Base-by-base conservation (phyloP, 768 basidiomycete species). In the Kwoniella sp. region DNA sequence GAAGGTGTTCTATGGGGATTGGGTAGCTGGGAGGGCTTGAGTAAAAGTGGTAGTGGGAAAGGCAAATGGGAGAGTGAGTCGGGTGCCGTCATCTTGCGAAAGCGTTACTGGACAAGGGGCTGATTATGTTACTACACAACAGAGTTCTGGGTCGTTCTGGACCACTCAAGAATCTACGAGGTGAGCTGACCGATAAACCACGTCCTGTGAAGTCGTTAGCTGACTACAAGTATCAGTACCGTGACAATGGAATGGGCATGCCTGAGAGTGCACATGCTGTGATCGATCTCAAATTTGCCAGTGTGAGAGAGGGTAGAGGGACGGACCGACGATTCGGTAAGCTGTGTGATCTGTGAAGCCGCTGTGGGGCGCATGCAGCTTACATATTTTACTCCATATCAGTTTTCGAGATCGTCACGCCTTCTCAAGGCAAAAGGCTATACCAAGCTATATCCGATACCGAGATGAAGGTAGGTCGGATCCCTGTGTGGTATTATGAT, bases 371-470 rank as follows among this genome's bases (percentile, higher is more conserved):
- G 8, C 17, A 15, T 3, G 17, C 17, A 10, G 40, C 8, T 19
- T 44, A 19, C 17, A 44, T 44, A 21, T 12, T 10, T 46, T 13
- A 33, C 13, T 2, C 55, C 25, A 29, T 48, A 2, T 27, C 24
- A 79, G 78, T 78, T 0, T 80, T 80, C 55, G 79, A 80, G 60
- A 73, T 80, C 36, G 77, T 80, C 24, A 78, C 79, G 2, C 74
- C 78, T 10, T 69, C 71, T 12, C 68, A 74, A 25, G 79, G 79
- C 26, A 65, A 72, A 46, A 50, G 79, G 29, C 60, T 77, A 63
- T 80, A 80, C 62, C 79, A 80, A 56, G 72, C 79, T 1, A 78
- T 76, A 7, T 80, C 76, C 4, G 69, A 73, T 0, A 56, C 64
- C 1, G 79, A 80, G 55, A 76, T 78, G 74, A 77, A 78, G 64